Conservation (phyloP, 1,284 basidiomycete genomes). For the Ceratorhiza oryzae-sativae region DNA sequence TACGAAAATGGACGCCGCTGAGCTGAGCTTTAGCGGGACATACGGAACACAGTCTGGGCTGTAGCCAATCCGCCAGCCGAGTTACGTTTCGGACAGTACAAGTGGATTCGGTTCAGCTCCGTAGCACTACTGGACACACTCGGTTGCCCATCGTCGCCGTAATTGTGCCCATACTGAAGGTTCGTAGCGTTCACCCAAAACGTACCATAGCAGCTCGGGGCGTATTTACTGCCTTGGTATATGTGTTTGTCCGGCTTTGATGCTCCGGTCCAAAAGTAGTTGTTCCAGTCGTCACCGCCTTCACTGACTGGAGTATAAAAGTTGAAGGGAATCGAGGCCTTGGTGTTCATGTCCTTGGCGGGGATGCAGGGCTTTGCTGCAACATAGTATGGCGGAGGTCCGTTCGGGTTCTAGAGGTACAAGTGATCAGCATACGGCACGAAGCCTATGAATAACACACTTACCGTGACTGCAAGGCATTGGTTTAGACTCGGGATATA, state of each 20-base stretch:
- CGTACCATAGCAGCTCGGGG: neutral
- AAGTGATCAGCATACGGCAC: neutral
- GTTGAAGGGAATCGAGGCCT: neutral
- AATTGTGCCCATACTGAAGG: conserved; percentile 2
- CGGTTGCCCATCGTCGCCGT: neutral
- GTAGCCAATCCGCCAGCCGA: neutral
- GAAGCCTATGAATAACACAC: neutral
- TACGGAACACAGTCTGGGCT: neutral
- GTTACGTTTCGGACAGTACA: neutral
- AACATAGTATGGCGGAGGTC: neutral
- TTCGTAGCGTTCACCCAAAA: neutral
- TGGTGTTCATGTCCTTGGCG: neutral
- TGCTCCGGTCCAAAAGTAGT: conserved; percentile 4
- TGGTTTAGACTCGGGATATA: neutral
- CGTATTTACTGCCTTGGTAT: neutral
- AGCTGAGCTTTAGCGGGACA: neutral
- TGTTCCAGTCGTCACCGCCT: conserved; percentile 1
- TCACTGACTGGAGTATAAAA: neutral
- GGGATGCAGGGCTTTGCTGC: neutral
- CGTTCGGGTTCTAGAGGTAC: neutral
- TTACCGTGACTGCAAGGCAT: conserved; percentile 8
- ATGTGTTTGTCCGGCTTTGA: neutral
- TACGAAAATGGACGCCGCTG: no score
- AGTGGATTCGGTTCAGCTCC: neutral
- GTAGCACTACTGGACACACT: neutral